These are phyloP conservation scores for Zychaea mexicana DNA, from an alignment of 371 early-diverging fungal genomes.

Conservation along the genomic window DNA sequence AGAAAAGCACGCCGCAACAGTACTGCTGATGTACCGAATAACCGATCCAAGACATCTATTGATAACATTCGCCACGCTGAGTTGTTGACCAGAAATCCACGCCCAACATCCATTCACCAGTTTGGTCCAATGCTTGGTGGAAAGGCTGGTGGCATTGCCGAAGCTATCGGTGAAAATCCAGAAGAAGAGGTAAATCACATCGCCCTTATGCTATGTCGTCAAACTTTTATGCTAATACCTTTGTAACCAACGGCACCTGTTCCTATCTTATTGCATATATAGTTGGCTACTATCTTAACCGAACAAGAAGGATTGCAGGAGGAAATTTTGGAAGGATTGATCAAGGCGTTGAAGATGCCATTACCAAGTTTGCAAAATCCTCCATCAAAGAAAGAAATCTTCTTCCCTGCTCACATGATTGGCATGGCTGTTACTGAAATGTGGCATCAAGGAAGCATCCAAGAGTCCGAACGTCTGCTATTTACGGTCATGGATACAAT, in stretches of 20 bases:
- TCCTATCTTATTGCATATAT: background rate
- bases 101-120: constrained; percentile 47
- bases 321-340: constrained; percentile 87
- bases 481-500: constrained; percentile 85
- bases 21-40: constrained; percentile 36
- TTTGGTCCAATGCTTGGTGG: constrained; percentile 22
- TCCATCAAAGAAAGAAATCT: constrained; percentile 81
- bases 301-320: constrained; percentile 81
- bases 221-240: constrained; percentile 21
- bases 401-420: constrained; percentile 94
- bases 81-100: constrained; percentile 30
- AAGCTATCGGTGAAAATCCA: constrained; percentile 39
- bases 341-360: constrained; percentile 87
- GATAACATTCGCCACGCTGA: constrained; percentile 43
- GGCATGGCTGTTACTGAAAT: constrained; percentile 82
- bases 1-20: constrained; percentile 45
- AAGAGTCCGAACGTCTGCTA: constrained; percentile 81
- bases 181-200: constrained; percentile 47
- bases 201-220: constrained; percentile 27
- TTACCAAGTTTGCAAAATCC: constrained; percentile 82
- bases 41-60: constrained; percentile 38
- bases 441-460: constrained; percentile 77
- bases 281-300: constrained; percentile 57
- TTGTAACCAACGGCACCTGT: background rate
- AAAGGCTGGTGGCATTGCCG: constrained; percentile 24